Evolutionary conservation across 176 grass and related monocot species (phyloP).

Genomic region (Stipa capillata): DNA sequence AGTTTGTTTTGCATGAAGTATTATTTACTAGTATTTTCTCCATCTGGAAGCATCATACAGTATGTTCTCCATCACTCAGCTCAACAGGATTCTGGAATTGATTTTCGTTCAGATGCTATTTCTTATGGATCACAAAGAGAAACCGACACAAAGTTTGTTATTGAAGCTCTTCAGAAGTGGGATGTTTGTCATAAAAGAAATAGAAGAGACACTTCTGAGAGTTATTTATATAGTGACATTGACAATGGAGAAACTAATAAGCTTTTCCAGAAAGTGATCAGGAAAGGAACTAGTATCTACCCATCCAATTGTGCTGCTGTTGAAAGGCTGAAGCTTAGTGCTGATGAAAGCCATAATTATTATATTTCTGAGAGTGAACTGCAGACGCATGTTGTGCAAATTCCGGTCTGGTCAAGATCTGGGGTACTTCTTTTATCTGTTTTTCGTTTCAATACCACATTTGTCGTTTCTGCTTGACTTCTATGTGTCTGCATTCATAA

Average conservation of each 20-base stretch:
- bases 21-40: slow-evolving; percentile 79
- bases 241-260: slow-evolving; percentile 51
- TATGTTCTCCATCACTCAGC: slow-evolving; percentile 61
- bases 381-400: slow-evolving; percentile 56
- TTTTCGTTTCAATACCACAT: not conserved
- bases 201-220: slow-evolving; percentile 57
- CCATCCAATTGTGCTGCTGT: slow-evolving; percentile 17
- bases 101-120: slow-evolving; percentile 28
- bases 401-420: slow-evolving; percentile 77
- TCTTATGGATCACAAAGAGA: slow-evolving; percentile 44
- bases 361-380: slow-evolving; percentile 90
- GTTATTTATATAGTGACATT: slow-evolving; percentile 60
- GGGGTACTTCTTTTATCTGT: slow-evolving; percentile 46
- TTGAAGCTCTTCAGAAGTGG: slow-evolving; percentile 95
- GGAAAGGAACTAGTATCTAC: slow-evolving; percentile 47
- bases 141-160: slow-evolving; percentile 56
- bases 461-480: slow-evolving; percentile 11
- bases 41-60: slow-evolving; percentile 83
- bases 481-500: slow-evolving; percentile 7
- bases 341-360: slow-evolving; percentile 58
- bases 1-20: slow-evolving; percentile 41
- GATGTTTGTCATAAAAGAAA: slow-evolving; percentile 88
- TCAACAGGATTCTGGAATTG: slow-evolving; percentile 32
- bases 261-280: slow-evolving; percentile 49
- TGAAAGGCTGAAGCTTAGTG: slow-evolving; percentile 27